phyloP scores from a whole-genome alignment of 2,329 filamentous ascomycete species.

The Cladosporium sp. region DNA sequence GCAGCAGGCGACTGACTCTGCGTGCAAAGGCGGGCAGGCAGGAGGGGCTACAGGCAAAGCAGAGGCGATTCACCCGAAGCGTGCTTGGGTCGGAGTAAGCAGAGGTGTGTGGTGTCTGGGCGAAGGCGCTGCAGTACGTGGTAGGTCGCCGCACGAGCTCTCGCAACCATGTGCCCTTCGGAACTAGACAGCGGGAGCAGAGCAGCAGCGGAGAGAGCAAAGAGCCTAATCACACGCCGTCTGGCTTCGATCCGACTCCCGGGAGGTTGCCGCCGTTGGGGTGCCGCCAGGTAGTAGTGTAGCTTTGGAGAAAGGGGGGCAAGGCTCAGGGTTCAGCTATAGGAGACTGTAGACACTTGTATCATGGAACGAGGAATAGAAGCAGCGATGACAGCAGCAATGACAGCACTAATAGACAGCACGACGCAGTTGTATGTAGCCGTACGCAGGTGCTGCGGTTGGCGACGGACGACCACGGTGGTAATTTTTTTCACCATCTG shows the following conservation, averaged over 20 bases:
- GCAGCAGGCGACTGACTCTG: neutral
- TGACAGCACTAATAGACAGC: too few species aligned
- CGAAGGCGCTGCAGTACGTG: neutral
- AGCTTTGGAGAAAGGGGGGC: slow-evolving; percentile 6
- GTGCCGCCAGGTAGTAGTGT: slow-evolving; percentile 3
- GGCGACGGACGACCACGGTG: slow-evolving; percentile 1
- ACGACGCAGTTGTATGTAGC: too few species aligned
- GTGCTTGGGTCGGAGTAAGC: slow-evolving; percentile 10
- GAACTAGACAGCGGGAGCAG: slow-evolving; percentile 3
- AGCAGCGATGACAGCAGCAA: neutral
- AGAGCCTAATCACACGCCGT: slow-evolving; percentile 6
- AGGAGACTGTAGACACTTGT: neutral
- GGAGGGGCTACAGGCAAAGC: slow-evolving; percentile 3
- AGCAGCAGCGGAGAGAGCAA: neutral
- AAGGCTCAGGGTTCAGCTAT: slow-evolving; percentile 12
- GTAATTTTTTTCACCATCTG: slow-evolving; percentile 5
- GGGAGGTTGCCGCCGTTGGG: slow-evolving; percentile 1
- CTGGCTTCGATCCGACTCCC: slow-evolving; percentile 5
- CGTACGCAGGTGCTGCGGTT: neutral
- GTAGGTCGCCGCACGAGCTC: slow-evolving; percentile 1
- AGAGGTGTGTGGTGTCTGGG: slow-evolving; percentile 4
- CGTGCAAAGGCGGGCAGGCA: neutral
- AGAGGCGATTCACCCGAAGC: slow-evolving; percentile 2
- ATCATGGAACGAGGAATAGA: neutral
- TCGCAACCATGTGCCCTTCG: slow-evolving; percentile 11